Percentiles rank a stretch among this genome's conserved stretches.
Conservation (phyloP, 441 rosid species). For the Cnidoscolus chayamansa region DNA sequence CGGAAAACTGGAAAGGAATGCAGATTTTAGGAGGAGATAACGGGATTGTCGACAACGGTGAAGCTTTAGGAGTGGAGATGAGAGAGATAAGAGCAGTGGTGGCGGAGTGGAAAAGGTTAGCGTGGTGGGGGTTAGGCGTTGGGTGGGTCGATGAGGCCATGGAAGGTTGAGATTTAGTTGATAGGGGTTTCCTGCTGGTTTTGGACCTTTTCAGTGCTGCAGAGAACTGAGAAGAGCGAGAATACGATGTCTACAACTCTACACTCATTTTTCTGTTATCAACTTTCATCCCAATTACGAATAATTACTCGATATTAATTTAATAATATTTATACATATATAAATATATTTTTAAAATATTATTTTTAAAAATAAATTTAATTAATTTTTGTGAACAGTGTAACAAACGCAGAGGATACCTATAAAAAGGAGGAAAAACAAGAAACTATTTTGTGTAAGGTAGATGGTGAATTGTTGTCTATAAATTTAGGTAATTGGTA, state of each 20-base stretch:
- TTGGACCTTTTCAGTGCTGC: not conserved
- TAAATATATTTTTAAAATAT: no score
- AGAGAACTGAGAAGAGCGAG: no score
- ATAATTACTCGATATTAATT: no score
- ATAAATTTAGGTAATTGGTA: not conserved
- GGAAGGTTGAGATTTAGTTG: not conserved
- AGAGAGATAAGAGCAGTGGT: slow-evolving; percentile 42
- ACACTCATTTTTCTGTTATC: no score
- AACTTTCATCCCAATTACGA: no score
- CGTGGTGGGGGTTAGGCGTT: slow-evolving; percentile 28
- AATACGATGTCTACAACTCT: not conserved
- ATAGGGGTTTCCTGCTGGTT: not conserved
- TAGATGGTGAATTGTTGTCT: no score
- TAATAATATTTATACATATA: no score
- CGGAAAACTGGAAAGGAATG: slow-evolving; percentile 51
- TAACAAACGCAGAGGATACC: no score
- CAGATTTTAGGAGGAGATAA: slow-evolving; percentile 51
- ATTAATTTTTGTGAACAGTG: no score
- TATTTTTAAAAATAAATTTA: no score
- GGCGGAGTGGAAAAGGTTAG: slow-evolving; percentile 44
- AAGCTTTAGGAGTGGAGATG: slow-evolving; percentile 33
- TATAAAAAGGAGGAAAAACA: no score
- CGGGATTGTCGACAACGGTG: slow-evolving; percentile 30
- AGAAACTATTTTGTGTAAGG: no score
- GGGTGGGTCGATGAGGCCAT: slow-evolving; percentile 52